Evolutionary conservation across 148 eudicot genomes (phyloP), one percentile per base, ranked within the genome.

Genomic region (Pouteria glomerata): DNA sequence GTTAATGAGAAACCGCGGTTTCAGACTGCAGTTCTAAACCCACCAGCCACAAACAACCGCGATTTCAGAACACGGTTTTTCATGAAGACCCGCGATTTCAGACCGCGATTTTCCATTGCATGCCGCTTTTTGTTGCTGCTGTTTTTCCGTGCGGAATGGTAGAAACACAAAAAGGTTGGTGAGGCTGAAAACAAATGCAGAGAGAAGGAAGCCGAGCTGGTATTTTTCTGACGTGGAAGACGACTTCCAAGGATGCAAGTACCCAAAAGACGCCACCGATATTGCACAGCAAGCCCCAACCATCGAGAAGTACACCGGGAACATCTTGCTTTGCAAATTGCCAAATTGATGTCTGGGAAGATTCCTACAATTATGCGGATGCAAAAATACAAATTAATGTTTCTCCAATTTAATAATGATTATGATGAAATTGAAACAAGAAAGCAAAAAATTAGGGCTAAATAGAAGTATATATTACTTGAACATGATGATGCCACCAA

Each of bases 401-500:
- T 33, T 33, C 55, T 39, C 31, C 27, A 51, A 12, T 29, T 39
- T 39, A 39, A 14, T 26, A 26, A 16, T 31, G 4, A 21, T 35
- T 35, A 35, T 35, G 66, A 62, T 50, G 50, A 66, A 66, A 66
- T 45, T 66, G 56, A 63, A 27, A 8, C 23, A 39, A 16, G 15
- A 39, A 63, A 62, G 19, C 15, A 3, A 12, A 16, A 27, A 56
- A 52, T 19, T 33, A 33, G 35, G 56, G 60, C 6, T 14, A 4
- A 23, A 21, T 13, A 34, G 30, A 6, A 55, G 45, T 6, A 50
- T n/a, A 24, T 24, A 1, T 21, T 82, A 94, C 98, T 89, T 95
- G 90, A 95, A 95, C 98, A 95, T 91, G 85, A 95, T 95, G 88
- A 91, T 91, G 66, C 98, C 97, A 52, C 98, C 98, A 74, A 95